Base-by-base conservation (phyloP, 805 yeast species). In the Candida xyloterini region DNA sequence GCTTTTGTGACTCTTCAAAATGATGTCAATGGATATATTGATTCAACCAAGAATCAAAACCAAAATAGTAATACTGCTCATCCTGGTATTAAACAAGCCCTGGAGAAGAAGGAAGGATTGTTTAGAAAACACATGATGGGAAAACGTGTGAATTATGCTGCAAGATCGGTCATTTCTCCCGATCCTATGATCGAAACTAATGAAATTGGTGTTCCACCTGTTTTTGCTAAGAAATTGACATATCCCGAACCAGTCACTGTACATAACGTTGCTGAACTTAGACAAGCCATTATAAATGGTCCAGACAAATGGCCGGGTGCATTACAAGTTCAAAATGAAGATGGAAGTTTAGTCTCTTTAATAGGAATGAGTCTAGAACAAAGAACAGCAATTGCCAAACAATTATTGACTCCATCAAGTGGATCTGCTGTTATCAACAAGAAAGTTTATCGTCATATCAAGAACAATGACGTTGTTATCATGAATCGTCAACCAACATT, bases 61-160 rank as follows among this genome's bases (percentile, higher is more conserved):
- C 73, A 77, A 10, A 74, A 71, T 32, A 81, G 81, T 16, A 78
- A 81, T 47, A 66, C 77, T 35, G 90, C 96, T 18, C 76, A 78
- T 27, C 99, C 99, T 2, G 99, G 99, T 70, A 79, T 93, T 56
- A 93, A 93, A 63, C 99, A 93, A 71, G 95, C 96, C 9, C 73
- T 93, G 58, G 99, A 93, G 66, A 91, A 93, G 80, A 93, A 93
- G 63, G 99, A 93, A 67, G 99, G 99, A 62, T 73, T 91, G 50
- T 93, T 93, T 74, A 80, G 99, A 72, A 93, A 91, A 63, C 96
- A 93, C 60, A 93, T 93, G 99, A 93, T 93, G 99, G 99, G 99
- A 62, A 93, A 93, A 74, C 89, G 99, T 73, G 99, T 93, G 44
- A 95, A 93, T 64, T 91, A 87, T 59, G 96, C 98, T 38, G 99